Base-by-base conservation (phyloP, 805 yeast genomes). In the Lachancea dasiensis region DNA sequence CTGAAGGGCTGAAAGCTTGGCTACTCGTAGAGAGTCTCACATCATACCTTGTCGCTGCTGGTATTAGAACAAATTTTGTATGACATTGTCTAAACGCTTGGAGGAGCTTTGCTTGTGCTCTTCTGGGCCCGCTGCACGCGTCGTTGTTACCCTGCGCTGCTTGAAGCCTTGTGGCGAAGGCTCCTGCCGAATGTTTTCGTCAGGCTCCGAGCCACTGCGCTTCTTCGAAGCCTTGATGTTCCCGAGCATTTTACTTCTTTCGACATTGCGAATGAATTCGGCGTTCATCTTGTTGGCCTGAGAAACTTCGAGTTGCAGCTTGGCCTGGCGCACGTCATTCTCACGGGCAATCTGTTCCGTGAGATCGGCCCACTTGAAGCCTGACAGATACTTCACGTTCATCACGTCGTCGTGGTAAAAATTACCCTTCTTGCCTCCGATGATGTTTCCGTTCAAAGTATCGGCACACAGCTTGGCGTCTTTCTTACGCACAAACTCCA, bases 351-450 rank as follows among this genome's bases (percentile, higher is more conserved):
- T 84, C 57, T 90, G 96, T 57, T 83, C 94, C 3, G 97, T 89
- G 56, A 92, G 69, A 54, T 92, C 95, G 39, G 81, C 72, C 98
- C 98, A 92, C 57, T 92, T 92, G 72, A 90, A 92, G 2, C 90
- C 87, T 7, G 86, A 79, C 44, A 92, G 67, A 52, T 92, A 92
- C 60, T 85, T 90, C 43, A 90, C 78, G 58, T 87, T 92, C 67
- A 94, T 70, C 18, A 92, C 80, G 65, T 92, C 98, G 61, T 92
- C 98, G 54, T 92, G 82, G 63, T 89, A 92, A 53, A 83, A 90
- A 7, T 81, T 75, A 3, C 92, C 81, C 63, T 92, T 92, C 54
- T 81, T 86, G 27, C 97, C 98, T 19, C 97, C 98, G 23, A 92
- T 64, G 7, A 71, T 84, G 54, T 86, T 85, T 8, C 95, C 95